Evolutionary conservation across 371 early-diverging fungal genomes (phyloP).

Genomic region (Mucor plumbeus): DNA sequence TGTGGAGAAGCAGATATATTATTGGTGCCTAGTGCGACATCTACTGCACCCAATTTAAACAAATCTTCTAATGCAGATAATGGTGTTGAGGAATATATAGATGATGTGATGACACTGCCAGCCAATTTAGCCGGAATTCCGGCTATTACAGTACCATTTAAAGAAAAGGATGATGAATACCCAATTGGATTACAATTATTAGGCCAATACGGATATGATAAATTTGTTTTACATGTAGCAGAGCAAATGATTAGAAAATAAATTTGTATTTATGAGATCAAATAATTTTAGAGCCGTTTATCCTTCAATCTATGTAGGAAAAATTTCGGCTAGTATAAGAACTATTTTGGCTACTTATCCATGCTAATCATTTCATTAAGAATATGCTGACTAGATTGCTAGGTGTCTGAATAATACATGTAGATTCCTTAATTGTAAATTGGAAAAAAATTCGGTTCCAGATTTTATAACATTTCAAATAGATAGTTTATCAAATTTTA

Average conservation of each 20-base stretch:
- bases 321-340: too few relatives aligned
- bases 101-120: slow-evolving; percentile 92
- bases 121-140: slow-evolving; percentile 86
- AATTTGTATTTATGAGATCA: neutral
- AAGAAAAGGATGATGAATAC: slow-evolving; percentile 33
- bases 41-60: slow-evolving; percentile 64
- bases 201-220: slow-evolving; percentile 84
- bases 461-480: too few relatives aligned
- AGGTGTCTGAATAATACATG: too few relatives aligned
- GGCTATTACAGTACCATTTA: slow-evolving; percentile 71
- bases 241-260: slow-evolving; percentile 11
- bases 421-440: too few relatives aligned
- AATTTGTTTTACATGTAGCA: slow-evolving; percentile 53
- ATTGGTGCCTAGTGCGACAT: slow-evolving; percentile 74
- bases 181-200: slow-evolving; percentile 86
- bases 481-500: too few relatives aligned
- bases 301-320: too few relatives aligned
- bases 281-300: too few relatives aligned
- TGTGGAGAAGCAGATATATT: slow-evolving; percentile 59
- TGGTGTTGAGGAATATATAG: slow-evolving; percentile 66
- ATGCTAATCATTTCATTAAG: too few relatives aligned
- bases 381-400: too few relatives aligned
- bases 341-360: too few relatives aligned
- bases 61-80: slow-evolving; percentile 4
- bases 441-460: too few relatives aligned